These are phyloP conservation scores for Glycine latifolia DNA, from an alignment of 306 rosid species.

Conservation along the genomic window DNA sequence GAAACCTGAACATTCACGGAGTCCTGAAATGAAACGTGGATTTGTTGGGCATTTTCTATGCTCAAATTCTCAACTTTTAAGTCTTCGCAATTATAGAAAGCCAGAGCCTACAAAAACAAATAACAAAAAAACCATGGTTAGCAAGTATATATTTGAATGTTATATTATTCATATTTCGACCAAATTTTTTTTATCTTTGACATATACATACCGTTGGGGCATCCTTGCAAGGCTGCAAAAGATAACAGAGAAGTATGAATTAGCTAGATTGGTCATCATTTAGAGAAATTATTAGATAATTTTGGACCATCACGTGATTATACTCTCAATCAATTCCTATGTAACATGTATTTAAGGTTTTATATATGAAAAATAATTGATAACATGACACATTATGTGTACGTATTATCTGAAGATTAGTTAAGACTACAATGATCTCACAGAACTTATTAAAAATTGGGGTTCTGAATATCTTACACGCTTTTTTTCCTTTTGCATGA, in stretches of 20 bases:
- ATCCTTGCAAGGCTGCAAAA: slow-evolving; percentile 77
- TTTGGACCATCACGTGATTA: too few species aligned
- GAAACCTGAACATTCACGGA: slow-evolving; percentile 57
- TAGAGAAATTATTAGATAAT: too few species aligned
- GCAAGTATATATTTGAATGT: neutral
- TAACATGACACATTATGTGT: too few species aligned
- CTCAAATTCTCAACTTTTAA: slow-evolving; percentile 56
- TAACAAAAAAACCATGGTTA: neutral
- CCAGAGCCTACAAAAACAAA: slow-evolving; percentile 63
- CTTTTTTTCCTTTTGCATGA: slow-evolving; percentile 70
- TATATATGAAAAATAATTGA: too few species aligned
- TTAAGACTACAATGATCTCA: too few species aligned
- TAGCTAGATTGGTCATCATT: too few species aligned
- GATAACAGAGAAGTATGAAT: neutral
- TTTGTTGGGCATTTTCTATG: slow-evolving; percentile 64
- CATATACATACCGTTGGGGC: slow-evolving; percentile 80
- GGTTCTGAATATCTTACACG: slow-evolving; percentile 45
- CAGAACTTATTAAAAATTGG: neutral
- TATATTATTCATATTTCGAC: neutral
- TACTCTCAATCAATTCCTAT: too few species aligned
- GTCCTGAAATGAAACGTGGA: slow-evolving; percentile 61
- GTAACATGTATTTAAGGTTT: too few species aligned
- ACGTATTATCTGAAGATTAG: too few species aligned
- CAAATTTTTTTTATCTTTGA: neutral
- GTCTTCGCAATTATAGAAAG: slow-evolving; percentile 56